Conservation (phyloP, 169 alveolate species). For the Plasmodium billcollinsi region DNA sequence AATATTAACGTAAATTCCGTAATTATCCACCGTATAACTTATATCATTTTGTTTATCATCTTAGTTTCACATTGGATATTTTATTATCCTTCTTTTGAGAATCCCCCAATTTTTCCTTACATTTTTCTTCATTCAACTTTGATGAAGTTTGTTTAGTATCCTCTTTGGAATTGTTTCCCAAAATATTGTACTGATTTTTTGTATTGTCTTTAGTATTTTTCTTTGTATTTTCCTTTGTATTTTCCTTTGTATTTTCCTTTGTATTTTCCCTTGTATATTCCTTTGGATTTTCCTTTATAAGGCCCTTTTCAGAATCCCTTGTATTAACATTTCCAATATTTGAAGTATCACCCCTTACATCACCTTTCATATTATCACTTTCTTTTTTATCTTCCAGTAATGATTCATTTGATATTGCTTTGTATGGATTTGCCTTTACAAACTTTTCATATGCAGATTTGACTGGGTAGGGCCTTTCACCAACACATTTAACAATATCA, state of each 20-base stretch:
- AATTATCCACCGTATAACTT: constrained; percentile 1
- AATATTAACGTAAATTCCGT: not conserved
- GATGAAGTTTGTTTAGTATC: not conserved
- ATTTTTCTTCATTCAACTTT: not conserved
- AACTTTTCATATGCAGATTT: constrained; percentile 81
- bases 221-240: not conserved
- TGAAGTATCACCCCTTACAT: not conserved
- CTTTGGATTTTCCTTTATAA: not conserved
- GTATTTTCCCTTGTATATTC: not conserved
- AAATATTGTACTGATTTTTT: not conserved
- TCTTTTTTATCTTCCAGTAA: not conserved
- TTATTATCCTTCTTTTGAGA: constrained; percentile 5
- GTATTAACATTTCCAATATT: not conserved
- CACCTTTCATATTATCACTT: not conserved
- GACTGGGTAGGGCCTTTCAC: constrained; percentile 87
- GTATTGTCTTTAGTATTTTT: not conserved
- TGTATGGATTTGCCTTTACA: constrained; percentile 77
- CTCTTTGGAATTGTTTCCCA: not conserved
- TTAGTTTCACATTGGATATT: constrained; percentile 11
- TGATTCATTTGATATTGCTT: not conserved
- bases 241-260: not conserved
- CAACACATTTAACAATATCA: constrained; percentile 90
- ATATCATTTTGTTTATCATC: not conserved
- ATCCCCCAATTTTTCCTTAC: not conserved
- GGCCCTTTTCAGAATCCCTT: not conserved